A percentile compares a stretch with the other conserved stretches of the same genome.
Conservation (phyloP, 2,329 filamentous ascomycete genomes). For the Diaporthe australafricana region DNA sequence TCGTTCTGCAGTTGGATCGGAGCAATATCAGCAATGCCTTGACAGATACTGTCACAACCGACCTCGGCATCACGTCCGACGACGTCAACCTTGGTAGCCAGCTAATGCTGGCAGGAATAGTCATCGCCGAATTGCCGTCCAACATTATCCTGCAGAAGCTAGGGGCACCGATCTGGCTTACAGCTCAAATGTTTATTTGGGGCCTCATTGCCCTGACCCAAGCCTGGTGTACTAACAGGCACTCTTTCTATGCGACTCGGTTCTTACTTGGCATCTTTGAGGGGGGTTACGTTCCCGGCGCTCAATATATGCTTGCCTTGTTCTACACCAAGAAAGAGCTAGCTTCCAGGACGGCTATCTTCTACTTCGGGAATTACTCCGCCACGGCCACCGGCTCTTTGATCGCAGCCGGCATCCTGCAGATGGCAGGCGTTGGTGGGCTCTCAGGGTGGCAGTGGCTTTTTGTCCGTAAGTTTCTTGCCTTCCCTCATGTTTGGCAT, state of each 20-base stretch:
- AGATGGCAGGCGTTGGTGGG: slow-evolving; percentile 28
- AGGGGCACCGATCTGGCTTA: slow-evolving; percentile 54
- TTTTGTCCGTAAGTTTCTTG: too few species aligned
- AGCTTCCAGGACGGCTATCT: slow-evolving; percentile 53
- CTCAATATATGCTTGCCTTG: slow-evolving; percentile 50
- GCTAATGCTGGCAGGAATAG: slow-evolving; percentile 53
- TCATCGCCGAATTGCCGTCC: slow-evolving; percentile 53
- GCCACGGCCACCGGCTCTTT: slow-evolving; percentile 39
- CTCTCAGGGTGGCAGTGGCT: slow-evolving; percentile 39
- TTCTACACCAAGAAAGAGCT: slow-evolving; percentile 56
- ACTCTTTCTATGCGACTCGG: slow-evolving; percentile 48
- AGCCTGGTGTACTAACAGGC: slow-evolving; percentile 50
- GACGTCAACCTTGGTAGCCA: slow-evolving; percentile 60
- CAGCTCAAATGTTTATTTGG: slow-evolving; percentile 52
- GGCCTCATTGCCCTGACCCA: slow-evolving; percentile 56
- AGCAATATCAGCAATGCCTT: slow-evolving; percentile 59
- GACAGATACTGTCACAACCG: slow-evolving; percentile 59
- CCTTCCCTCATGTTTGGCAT: too few species aligned
- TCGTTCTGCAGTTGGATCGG: slow-evolving; percentile 54
- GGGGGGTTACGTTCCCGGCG: slow-evolving; percentile 55
- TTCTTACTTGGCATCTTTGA: slow-evolving; percentile 55
- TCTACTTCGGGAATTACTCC: slow-evolving; percentile 57
- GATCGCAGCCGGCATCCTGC: slow-evolving; percentile 35
- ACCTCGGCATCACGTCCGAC: slow-evolving; percentile 61
- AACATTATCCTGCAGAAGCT: slow-evolving; percentile 56